These are phyloP conservation scores for Vigna angularis DNA, from an alignment of 306 rosid species.

Conservation along the genomic window DNA sequence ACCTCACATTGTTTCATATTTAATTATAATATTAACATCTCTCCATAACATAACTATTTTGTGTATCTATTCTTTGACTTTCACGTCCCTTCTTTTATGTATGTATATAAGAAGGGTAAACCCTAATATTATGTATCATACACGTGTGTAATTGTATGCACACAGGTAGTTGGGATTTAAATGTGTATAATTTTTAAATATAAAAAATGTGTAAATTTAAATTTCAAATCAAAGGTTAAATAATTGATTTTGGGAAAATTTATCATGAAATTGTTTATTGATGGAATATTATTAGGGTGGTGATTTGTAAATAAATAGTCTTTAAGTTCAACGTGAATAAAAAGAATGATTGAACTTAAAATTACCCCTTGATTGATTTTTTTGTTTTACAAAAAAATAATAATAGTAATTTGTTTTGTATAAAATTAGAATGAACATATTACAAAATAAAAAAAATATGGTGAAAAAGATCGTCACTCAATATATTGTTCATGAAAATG, in stretches of 20 bases:
- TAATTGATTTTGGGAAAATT: not conserved
- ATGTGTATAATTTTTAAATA: not conserved
- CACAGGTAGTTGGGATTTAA: not conserved
- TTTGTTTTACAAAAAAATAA: not conserved
- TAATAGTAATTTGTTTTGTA: not conserved
- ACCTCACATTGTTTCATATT: slow-evolving; percentile 4
- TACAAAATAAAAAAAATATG: not conserved
- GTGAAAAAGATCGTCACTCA: not conserved
- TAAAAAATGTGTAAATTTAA: not conserved
- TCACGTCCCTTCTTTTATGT: not conserved
- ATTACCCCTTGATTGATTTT: not conserved
- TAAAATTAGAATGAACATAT: not conserved
- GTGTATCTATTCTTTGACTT: not conserved
- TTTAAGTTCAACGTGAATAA: not conserved
- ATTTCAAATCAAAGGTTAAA: not conserved
- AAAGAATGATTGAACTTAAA: not conserved
- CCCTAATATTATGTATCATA: not conserved
- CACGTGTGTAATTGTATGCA: not conserved
- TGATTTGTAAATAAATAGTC: not conserved
- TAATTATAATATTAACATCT: not conserved
- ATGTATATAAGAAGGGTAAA: not conserved
- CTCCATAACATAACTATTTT: not conserved
- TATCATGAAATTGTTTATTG: not conserved
- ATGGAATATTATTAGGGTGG: not conserved
- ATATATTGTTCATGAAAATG: not conserved